Conservation (phyloP, 2,329 filamentous ascomycete species). For the Diaporthe australafricana region DNA sequence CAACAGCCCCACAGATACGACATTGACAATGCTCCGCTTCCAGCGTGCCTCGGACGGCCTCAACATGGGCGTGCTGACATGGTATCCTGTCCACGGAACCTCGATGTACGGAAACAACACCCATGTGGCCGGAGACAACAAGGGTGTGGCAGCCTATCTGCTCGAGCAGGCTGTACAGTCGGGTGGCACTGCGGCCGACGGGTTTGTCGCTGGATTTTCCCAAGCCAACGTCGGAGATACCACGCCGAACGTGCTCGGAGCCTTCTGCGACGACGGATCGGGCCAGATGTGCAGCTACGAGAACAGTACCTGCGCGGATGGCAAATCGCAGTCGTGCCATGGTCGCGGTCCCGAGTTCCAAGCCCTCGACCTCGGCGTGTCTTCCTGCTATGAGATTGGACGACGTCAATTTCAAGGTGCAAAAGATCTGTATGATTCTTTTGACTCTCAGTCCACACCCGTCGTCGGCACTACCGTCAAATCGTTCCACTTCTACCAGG, state of each 20-base stretch:
- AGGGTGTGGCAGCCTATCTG: slow-evolving; percentile 86
- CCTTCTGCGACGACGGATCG: slow-evolving; percentile 87
- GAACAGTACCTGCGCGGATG: slow-evolving; percentile 82
- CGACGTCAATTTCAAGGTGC: slow-evolving; percentile 74
- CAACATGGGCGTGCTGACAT: slow-evolving; percentile 84
- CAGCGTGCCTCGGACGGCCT: slow-evolving; percentile 77
- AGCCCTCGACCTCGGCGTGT: slow-evolving; percentile 74
- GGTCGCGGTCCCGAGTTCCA: slow-evolving; percentile 76
- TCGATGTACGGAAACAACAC: slow-evolving; percentile 93
- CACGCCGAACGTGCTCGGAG: slow-evolving; percentile 84
- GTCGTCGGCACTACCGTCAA: slow-evolving; percentile 75
- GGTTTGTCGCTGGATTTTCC: slow-evolving; percentile 90
- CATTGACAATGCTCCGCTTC: slow-evolving; percentile 82
- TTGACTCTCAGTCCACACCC: slow-evolving; percentile 58
- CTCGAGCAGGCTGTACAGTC: slow-evolving; percentile 78
- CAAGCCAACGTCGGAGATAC: slow-evolving; percentile 93
- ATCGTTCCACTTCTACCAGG: slow-evolving; percentile 83
- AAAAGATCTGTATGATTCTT: slow-evolving; percentile 59
- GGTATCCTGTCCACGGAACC: slow-evolving; percentile 92
- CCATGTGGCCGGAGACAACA: slow-evolving; percentile 89
- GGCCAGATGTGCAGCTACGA: slow-evolving; percentile 76
- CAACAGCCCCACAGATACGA: slow-evolving; percentile 74
- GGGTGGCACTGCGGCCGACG: slow-evolving; percentile 64
- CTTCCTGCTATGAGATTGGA: slow-evolving; percentile 83
- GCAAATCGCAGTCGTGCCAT: slow-evolving; percentile 75